Conservation (phyloP, 2,329 filamentous ascomycete species). For the Colletotrichum musae region DNA sequence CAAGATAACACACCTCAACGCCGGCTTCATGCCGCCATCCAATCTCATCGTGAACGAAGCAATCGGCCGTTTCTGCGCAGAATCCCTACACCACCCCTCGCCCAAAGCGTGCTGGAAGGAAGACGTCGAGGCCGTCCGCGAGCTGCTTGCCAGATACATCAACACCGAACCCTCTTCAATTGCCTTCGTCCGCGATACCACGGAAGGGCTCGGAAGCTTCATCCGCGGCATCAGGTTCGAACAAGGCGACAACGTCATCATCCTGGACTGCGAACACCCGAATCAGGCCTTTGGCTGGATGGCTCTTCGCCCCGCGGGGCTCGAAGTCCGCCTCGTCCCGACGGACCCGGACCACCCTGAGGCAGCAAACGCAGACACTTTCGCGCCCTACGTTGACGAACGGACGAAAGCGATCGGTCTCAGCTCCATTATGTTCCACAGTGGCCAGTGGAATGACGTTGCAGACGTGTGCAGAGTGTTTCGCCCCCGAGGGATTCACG, state of each 20-base stretch:
- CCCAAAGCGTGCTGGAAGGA: constrained; percentile 43
- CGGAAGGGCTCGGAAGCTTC: constrained; percentile 49
- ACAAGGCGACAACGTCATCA: constrained; percentile 51
- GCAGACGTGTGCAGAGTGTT: constrained; percentile 46
- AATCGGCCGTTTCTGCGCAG: constrained; percentile 45
- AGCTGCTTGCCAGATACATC: constrained; percentile 47
- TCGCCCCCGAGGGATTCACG: constrained; percentile 47
- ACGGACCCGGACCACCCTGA: constrained; percentile 35
- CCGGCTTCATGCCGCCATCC: constrained; percentile 49
- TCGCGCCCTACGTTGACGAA: constrained; percentile 49
- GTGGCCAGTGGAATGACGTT: constrained; percentile 51
- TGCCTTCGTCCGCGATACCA: constrained; percentile 51
- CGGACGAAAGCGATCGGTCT: constrained; percentile 50
- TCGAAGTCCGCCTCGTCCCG: constrained; percentile 49
- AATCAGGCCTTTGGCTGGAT: constrained; percentile 51
- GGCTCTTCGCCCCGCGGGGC: constrained; percentile 44
- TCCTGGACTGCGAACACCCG: constrained; percentile 51
- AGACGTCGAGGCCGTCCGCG: constrained; percentile 13
- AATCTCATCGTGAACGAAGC: constrained; percentile 51
- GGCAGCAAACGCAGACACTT: constrained; percentile 44
- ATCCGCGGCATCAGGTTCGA: constrained; percentile 44
- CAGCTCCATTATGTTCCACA: constrained; percentile 52
- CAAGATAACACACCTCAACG: constrained; percentile 48
- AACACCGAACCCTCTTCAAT: constrained; percentile 45
- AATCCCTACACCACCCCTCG: constrained; percentile 44